Conservation (phyloP, 106 monocot genomes). For the Allium sativum region DNA sequence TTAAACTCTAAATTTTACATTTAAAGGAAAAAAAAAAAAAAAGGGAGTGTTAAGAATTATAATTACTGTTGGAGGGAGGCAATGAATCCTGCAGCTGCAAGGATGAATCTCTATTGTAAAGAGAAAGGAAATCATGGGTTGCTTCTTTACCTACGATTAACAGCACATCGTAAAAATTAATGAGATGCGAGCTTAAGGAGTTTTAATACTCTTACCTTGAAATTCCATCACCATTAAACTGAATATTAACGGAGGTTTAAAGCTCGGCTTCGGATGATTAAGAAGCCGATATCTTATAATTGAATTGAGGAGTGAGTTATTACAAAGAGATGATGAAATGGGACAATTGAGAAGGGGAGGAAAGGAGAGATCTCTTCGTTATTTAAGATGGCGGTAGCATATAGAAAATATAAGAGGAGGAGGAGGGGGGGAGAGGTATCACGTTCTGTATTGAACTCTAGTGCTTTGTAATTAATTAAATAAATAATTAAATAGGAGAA, state of each 20-base stretch:
- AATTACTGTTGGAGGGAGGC: slow-evolving; percentile 35
- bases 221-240: slow-evolving; percentile 20
- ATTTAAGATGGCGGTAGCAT: too few species aligned
- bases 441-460: neutral
- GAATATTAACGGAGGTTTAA: too few species aligned
- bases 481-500: neutral
- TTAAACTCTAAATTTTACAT: neutral
- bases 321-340: neutral
- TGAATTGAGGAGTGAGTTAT: neutral
- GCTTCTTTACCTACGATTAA: slow-evolving; percentile 38
- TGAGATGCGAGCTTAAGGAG: neutral
- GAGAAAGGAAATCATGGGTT: slow-evolving; percentile 71
- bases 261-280: too few species aligned
- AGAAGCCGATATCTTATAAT: neutral
- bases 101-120: slow-evolving; percentile 47
- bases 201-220: slow-evolving; percentile 11
- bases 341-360: neutral
- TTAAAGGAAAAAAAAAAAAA: neutral
- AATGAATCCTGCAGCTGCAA: slow-evolving; percentile 37
- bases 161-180: neutral
- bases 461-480: neutral
- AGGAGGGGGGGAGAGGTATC: neutral
- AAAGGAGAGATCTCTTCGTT: neutral
- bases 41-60: neutral
- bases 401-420: neutral